Percentiles rank a stretch among this genome's conserved stretches.
Evolutionary conservation across 352 stramenopile species (phyloP).

Genomic region (Globisporangium spiculum): DNA sequence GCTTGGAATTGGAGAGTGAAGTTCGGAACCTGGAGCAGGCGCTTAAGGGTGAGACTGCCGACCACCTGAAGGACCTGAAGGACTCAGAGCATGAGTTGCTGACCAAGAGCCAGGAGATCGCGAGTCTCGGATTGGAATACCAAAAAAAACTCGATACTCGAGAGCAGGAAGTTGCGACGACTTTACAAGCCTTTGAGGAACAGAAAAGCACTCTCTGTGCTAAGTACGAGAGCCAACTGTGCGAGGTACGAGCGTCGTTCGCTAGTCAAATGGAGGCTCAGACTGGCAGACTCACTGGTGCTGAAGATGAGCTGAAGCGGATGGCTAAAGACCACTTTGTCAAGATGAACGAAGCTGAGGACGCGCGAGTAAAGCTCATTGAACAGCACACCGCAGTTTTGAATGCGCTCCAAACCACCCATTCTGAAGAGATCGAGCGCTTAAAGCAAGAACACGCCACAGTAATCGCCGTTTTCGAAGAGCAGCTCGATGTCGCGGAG

Average conservation of each 20-base stretch:
- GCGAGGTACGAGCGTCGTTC: not conserved
- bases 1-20: not conserved
- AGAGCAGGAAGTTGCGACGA: too few relatives aligned
- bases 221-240: not conserved
- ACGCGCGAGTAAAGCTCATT: not conserved
- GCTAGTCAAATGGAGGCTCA: slow-evolving; percentile 4
- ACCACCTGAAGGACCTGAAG: not conserved
- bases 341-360: slow-evolving; percentile 2
- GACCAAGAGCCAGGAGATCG: slow-evolving; percentile 2
- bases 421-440: not conserved
- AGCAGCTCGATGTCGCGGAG: not conserved
- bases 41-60: not conserved
- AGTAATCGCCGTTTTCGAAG: not conserved
- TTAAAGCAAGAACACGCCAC: not conserved
- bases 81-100: slow-evolving; percentile 1
- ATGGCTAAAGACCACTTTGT: not conserved
- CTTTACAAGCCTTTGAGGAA: not conserved
- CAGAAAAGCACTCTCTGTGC: not conserved
- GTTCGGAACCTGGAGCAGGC: not conserved
- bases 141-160: too few relatives aligned
- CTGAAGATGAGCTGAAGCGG: not conserved
- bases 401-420: not conserved
- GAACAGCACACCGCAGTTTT: not conserved
- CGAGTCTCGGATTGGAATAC: not conserved
- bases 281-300: not conserved